phyloP scores from a whole-genome alignment of 2,329 filamentous ascomycete species.

The Fusarium vanettenii region DNA sequence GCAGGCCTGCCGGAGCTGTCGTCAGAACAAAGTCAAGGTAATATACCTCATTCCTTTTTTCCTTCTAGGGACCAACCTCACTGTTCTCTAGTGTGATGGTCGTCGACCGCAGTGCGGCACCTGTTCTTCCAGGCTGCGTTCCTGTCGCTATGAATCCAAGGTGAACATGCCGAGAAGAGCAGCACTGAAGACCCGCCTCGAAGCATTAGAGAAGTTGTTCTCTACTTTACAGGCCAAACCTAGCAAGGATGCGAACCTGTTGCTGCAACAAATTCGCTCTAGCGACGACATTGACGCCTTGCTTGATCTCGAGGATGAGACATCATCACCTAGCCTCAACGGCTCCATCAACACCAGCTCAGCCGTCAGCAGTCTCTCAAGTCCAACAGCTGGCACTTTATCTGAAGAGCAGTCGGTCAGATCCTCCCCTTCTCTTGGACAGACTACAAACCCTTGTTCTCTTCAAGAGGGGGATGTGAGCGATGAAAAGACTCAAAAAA shows the following conservation, averaged over 20 bases:
- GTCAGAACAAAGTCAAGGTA: not conserved
- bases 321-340: not conserved
- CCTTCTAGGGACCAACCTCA: not conserved
- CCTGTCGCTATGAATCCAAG: not conserved
- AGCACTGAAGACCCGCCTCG: not conserved
- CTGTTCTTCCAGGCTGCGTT: not conserved
- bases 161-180: not conserved
- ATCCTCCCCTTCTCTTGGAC: not conserved
- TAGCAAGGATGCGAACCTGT: not conserved
- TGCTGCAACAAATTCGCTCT: not conserved
- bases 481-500: not conserved
- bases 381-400: not conserved
- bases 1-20: not conserved
- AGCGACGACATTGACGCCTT: not conserved
- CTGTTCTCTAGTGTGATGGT: not conserved
- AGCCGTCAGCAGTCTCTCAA: not conserved
- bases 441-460: not conserved
- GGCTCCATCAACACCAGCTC: not conserved
- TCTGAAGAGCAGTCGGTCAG: not conserved
- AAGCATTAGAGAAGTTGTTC: not conserved
- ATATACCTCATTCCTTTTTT: not conserved
- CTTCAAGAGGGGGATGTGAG: not conserved
- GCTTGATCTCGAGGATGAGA: not conserved
- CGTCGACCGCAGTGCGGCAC: not conserved
- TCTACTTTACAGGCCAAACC: not conserved